Evolutionary conservation across 2,329 filamentous ascomycete genomes (phyloP).

Genomic region (Aspergillus tubingensis): DNA sequence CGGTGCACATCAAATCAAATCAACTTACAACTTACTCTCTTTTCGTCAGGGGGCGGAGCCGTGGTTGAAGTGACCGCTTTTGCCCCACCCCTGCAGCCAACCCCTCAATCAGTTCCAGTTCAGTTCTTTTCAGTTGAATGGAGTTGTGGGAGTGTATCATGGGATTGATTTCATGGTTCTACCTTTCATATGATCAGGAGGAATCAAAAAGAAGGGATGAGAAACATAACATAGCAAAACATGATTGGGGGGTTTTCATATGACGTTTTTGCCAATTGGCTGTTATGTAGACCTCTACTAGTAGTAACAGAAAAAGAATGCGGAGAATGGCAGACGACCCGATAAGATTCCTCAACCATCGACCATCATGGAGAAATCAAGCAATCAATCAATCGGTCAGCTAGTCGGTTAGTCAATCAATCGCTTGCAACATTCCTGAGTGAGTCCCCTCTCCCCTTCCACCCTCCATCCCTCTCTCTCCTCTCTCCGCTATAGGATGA

Average conservation of each 20-base stretch:
- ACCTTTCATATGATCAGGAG: too few species aligned
- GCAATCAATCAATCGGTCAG: too few species aligned
- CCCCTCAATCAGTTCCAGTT: constrained; percentile 21
- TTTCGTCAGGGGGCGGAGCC: constrained; percentile 22
- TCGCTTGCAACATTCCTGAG: neutral
- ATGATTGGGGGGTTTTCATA: too few species aligned
- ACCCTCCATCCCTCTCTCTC: too few species aligned
- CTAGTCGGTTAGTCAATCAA: too few species aligned
- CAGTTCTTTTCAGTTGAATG: neutral
- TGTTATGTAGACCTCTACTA: too few species aligned
- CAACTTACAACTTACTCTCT: neutral
- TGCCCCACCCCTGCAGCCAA: constrained; percentile 21
- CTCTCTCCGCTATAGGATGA: too few species aligned
- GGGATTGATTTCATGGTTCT: neutral
- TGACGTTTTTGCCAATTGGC: too few species aligned
- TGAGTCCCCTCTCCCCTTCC: too few species aligned
- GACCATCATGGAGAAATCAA: neutral
- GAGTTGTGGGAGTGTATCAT: neutral
- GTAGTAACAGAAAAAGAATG: neutral
- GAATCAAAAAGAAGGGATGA: too few species aligned
- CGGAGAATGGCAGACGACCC: neutral
- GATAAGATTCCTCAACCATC: constrained; percentile 1
- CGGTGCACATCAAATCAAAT: constrained; percentile 21
- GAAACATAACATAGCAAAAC: too few species aligned
- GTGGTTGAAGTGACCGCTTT: constrained; percentile 19